phyloP scores from a whole-genome alignment of 1,284 basidiomycete genomes.

The Rhodotorula mucilaginosa region DNA sequence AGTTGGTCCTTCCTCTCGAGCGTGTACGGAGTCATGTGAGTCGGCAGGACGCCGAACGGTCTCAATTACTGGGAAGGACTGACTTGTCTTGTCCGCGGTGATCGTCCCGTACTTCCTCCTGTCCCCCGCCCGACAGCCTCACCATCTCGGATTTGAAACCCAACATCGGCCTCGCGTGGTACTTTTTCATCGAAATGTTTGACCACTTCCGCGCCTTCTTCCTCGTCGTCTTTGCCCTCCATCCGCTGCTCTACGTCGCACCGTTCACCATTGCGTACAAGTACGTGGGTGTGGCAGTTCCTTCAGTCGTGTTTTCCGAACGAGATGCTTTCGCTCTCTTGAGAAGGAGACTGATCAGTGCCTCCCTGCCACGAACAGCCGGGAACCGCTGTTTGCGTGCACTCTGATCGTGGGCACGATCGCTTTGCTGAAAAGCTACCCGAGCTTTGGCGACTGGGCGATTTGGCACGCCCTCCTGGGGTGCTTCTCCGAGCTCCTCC shows the following conservation, averaged over 20 bases:
- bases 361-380: constrained; percentile 52
- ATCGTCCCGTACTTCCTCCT: no score
- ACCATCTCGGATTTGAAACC: constrained; percentile 83
- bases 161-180: constrained; percentile 95
- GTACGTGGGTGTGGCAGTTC: constrained; percentile 5
- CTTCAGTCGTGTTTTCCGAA: no score
- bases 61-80: background rate
- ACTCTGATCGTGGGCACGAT: constrained; percentile 75
- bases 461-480: constrained; percentile 76
- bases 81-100: no score
- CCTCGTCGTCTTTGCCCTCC: constrained; percentile 88
- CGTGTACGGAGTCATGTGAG: constrained; percentile 78
- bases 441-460: constrained; percentile 81
- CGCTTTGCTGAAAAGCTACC: constrained; percentile 87
- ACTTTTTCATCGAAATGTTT: constrained; percentile 99
- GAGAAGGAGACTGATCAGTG: background rate
- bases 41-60: constrained; percentile 34
- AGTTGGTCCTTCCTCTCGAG: constrained; percentile 56
- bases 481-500: constrained; percentile 78
- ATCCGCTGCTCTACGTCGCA: constrained; percentile 76
- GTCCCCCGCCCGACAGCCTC: constrained; percentile 54
- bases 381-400: constrained; percentile 78
- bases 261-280: constrained; percentile 66
- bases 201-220: constrained; percentile 96
- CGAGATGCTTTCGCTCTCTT: background rate